Evolutionary conservation across 306 rosid species (phyloP), one percentile per base, ranked within the genome.

Genomic region (Phaseolus lunatus): DNA sequence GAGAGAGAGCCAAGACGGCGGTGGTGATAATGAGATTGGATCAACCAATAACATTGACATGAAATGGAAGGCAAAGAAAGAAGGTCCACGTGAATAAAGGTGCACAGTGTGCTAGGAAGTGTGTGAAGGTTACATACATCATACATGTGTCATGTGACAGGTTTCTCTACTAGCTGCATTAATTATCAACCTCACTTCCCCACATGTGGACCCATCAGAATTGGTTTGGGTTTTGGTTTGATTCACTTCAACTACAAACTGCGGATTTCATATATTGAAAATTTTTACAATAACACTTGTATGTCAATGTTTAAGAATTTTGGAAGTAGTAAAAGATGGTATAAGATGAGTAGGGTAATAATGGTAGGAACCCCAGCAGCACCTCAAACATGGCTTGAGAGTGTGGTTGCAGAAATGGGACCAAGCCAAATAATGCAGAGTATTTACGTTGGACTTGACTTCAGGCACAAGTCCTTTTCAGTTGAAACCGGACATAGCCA

Each of bases 61-160:
- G 63, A 33, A 72, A 62, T 37, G 9, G 73, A 67, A 44, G 61
- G 41, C 33, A 41, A 63, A 43, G 65, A 49, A 57, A 43, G 72
- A 73, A 74, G 87, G 83, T 11, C 85, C 88, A 84, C 85, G 41
- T 83, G 82, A 58, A 37, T 9, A 57, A 71, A 78, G 71, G 14
- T 76, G 24, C 47, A 24, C 37, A 41, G 56, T 62, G 49, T 15
- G 49, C 48, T 37, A 37, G 10, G 70, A 3, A 63, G 8, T 18
- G 27, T 18, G 16, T 10, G 49, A 65, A 19, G 44, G 33, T 29
- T 39, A 41, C 43, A 61, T 26, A 58, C 9, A 13, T 14, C 39
- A 13, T 58, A 13, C 65, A 18, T 64, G 49, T 66, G 72, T 66
- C 72, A 65, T 43, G 72, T 41, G 71, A 66, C 71, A 18, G 11